Percentiles rank a stretch among this genome's conserved stretches.
Evolutionary conservation across 768 basidiomycete genomes (phyloP).

Genomic region (Cystofilobasidium bisporidii): DNA sequence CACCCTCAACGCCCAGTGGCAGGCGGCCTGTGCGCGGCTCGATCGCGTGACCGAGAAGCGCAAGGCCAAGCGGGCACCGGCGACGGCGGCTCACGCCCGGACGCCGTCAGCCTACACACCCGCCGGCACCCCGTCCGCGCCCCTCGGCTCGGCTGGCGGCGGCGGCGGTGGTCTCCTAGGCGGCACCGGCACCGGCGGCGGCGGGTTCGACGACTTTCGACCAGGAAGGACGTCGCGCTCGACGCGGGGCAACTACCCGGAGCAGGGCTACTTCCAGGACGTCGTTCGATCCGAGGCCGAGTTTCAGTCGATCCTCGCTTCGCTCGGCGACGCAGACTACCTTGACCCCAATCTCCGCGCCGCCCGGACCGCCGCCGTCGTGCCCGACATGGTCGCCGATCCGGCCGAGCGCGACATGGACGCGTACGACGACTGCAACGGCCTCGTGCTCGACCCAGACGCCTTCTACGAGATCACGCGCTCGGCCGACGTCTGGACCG

Average conservation of each 20-base stretch:
- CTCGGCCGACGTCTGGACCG: conserved; percentile 63
- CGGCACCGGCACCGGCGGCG: not conserved
- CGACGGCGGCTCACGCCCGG: not conserved
- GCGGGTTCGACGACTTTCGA: conserved; percentile 14
- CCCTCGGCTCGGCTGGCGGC: not conserved
- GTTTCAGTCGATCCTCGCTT: conserved; percentile 96
- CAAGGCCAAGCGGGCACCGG: conserved; percentile 29
- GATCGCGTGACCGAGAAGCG: conserved; percentile 51
- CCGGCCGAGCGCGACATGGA: conserved; percentile 34
- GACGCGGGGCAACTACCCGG: conserved; percentile 19
- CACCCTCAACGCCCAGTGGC: conserved; percentile 60
- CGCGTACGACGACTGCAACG: conserved; percentile 74
- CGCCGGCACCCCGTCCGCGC: not conserved
- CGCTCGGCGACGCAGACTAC: conserved; percentile 78
- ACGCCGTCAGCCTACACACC: conserved; percentile 10
- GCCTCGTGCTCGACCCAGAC: conserved; percentile 62
- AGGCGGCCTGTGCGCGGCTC: conserved; percentile 57
- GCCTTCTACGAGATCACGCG: conserved; percentile 61
- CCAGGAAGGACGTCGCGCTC: conserved; percentile 16
- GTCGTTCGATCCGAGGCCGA: conserved; percentile 89
- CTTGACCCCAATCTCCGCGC: conserved; percentile 89
- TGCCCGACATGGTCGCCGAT: conserved; percentile 81
- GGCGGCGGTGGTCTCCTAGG: too few relatives aligned
- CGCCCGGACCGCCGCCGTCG: conserved; percentile 66
- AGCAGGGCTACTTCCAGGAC: conserved; percentile 43